A percentile compares a stretch with the other conserved stretches of the same genome.
Evolutionary conservation across 371 early-diverging fungal genomes (phyloP).

Genomic region (Polyrhizophydium stewartii): DNA sequence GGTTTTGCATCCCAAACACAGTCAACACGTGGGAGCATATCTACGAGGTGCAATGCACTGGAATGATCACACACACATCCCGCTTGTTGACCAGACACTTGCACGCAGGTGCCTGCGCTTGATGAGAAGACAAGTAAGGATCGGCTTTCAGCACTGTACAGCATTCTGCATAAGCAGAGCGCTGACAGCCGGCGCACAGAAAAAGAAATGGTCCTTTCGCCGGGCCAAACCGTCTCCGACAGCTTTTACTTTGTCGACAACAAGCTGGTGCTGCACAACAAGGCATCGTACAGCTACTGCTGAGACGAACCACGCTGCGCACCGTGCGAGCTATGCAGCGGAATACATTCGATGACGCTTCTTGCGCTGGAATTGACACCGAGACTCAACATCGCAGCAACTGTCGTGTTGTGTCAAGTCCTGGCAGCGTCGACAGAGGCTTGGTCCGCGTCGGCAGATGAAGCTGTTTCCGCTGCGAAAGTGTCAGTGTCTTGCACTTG

Average conservation of each 20-base stretch:
- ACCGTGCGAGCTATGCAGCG: no score
- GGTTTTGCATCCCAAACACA: slow-evolving; percentile 39
- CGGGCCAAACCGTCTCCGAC: slow-evolving; percentile 33
- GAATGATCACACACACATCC: not conserved
- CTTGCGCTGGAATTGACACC: no score
- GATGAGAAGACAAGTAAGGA: slow-evolving; percentile 25
- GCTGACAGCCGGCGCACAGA: slow-evolving; percentile 8
- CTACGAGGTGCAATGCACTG: slow-evolving; percentile 22
- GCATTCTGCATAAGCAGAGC: not conserved
- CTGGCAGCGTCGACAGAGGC: no score
- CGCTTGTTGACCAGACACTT: not conserved
- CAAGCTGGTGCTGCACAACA: slow-evolving; percentile 41
- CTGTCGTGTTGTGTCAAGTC: no score
- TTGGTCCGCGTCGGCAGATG: no score
- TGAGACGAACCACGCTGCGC: no score
- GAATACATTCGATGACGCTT: no score
- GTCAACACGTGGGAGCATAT: slow-evolving; percentile 42
- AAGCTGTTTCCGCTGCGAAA: no score
- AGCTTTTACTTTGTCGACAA: slow-evolving; percentile 47
- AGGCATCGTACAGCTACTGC: slow-evolving; percentile 30
- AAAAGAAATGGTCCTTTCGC: slow-evolving; percentile 31
- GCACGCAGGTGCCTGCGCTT: slow-evolving; percentile 27
- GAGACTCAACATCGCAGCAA: no score
- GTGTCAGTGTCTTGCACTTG: no score
- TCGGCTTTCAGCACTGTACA: not conserved